A percentile compares a stretch with the other conserved stretches of the same genome.
Conservation (phyloP, 495 filamentous ascomycete species). For the Aspergillus avenaceus region DNA sequence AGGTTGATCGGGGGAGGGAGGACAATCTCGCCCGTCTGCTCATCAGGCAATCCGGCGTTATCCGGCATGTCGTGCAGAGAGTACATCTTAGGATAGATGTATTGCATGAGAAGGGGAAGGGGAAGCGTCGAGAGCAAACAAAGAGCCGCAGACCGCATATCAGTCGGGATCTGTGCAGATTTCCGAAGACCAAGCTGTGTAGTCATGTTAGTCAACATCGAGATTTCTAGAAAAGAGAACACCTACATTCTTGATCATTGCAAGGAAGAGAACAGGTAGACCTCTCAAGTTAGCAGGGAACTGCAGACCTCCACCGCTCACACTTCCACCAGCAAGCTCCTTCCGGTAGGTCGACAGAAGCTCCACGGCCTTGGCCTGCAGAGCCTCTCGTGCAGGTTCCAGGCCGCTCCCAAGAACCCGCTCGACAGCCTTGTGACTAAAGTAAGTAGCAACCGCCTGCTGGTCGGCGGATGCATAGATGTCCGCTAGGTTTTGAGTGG, state of each 20-base stretch:
- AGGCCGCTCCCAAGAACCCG: conserved; percentile 78
- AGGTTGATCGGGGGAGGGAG: conserved; percentile 84
- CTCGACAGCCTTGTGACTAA: conserved; percentile 97
- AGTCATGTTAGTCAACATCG: conserved; percentile 21
- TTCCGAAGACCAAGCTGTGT: conserved; percentile 82
- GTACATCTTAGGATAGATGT: conserved; percentile 92
- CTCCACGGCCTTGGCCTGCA: conserved; percentile 89
- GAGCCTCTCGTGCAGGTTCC: conserved; percentile 82
- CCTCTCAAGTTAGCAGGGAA: conserved; percentile 90
- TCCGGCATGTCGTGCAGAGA: conserved; percentile 99
- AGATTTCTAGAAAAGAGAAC: background rate
- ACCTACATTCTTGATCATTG: conserved; percentile 86
- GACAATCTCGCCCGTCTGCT: conserved; percentile 78
- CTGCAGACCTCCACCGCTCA: conserved; percentile 87
- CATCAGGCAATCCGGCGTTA: conserved; percentile 78
- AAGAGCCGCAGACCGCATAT: conserved; percentile 90
- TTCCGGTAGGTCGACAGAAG: conserved; percentile 93
- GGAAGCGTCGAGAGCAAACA: conserved; percentile 91
- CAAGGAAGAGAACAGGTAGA: conserved; percentile 85
- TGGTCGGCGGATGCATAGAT: conserved; percentile 95
- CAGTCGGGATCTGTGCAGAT: conserved; percentile 92
- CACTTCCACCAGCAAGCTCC: conserved; percentile 91
- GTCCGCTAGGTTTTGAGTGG: conserved; percentile 83
- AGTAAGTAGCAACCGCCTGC: conserved; percentile 86
- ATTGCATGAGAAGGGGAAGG: conserved; percentile 87